phyloP scores from a whole-genome alignment of 768 basidiomycete species.

The Hypholoma sublateritium region DNA sequence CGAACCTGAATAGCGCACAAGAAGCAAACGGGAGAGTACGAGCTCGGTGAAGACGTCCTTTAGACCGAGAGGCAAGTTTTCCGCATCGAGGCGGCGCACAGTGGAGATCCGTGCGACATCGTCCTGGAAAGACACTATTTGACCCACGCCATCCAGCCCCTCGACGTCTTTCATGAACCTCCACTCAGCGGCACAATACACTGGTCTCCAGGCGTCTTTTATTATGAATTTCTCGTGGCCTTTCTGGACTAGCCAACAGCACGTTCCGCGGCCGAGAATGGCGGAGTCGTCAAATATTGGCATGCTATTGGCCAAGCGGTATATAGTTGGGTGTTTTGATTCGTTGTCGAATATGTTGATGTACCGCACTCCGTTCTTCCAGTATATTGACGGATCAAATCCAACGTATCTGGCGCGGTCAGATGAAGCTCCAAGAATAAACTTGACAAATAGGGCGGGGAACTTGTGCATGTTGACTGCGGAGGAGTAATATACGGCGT shows the following conservation, averaged over 20 bases:
- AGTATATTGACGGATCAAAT: neutral
- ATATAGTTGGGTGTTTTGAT: neutral
- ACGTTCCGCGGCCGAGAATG: neutral
- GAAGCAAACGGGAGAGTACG: neutral
- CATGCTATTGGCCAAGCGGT: neutral
- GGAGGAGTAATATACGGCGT: neutral
- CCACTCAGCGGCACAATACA: neutral
- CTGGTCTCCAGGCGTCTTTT: neutral
- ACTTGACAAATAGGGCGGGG: neutral
- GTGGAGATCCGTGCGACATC: neutral
- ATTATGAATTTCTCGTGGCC: neutral
- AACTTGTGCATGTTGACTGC: neutral
- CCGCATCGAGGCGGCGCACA: neutral
- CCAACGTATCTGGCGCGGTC: neutral
- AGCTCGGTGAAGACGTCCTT: neutral
- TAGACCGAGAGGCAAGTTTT: neutral
- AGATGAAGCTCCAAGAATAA: neutral
- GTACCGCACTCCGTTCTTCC: neutral
- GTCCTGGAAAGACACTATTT: neutral
- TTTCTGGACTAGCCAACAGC: neutral
- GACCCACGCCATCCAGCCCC: neutral
- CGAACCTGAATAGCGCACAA: neutral
- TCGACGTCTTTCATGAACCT: neutral
- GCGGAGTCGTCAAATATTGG: neutral
- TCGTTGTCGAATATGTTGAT: neutral